Base-by-base conservation (phyloP, 1,284 basidiomycete genomes). In the Ceratobasidium sp. region DNA sequence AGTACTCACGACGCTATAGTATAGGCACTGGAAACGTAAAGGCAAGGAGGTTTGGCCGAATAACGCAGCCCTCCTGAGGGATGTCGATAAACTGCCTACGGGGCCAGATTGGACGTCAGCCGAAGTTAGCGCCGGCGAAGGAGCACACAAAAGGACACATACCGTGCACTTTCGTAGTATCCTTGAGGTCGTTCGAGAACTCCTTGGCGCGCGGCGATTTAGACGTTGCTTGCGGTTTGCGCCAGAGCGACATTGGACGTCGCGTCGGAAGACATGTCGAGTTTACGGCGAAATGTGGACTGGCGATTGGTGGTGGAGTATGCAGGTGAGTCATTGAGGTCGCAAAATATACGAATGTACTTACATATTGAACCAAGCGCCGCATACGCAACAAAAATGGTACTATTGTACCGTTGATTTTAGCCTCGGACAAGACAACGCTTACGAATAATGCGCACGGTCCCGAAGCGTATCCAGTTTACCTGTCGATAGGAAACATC, bases 401-500 rank as follows among this genome's bases (percentile, higher is more conserved):
- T 3, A 61, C 57, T 4, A 26, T 61, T 33, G 57, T 61, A 3
- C 57, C 57, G 9, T 33, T 61, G 15, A 61, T 61, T 17, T 4
- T 61, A 15, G 26, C 57, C 1, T 5, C 26, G 7, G 57, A 61
- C 38, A 26, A 33, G 38, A 61, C 57, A 4, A 33, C 26, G 6
- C 26, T 61, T 6, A 38, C 57, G 9, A 61, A 61, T 26, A 61
- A 61, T 26, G 15, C 38, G 17, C 1, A 38, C 38, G 57, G 57
- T 26, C 13, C 26, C 13, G 28, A 61, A 26, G 57, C 26, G 17
- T 26, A 61, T 33, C 57, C 57, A 4, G 26, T 61, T 15, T 61
- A 61, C 26, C 57, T 74, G 26, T 38, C 59, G 23, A 64, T 78
- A 20, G 70, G 77, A 9, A 78, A 75, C 28, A 74, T 78, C 33